Percentiles rank a stretch among this genome's conserved stretches.
Conservation (phyloP, 225 moss, liverwort and hornwort genomes). For the Physcomitrium patens region DNA sequence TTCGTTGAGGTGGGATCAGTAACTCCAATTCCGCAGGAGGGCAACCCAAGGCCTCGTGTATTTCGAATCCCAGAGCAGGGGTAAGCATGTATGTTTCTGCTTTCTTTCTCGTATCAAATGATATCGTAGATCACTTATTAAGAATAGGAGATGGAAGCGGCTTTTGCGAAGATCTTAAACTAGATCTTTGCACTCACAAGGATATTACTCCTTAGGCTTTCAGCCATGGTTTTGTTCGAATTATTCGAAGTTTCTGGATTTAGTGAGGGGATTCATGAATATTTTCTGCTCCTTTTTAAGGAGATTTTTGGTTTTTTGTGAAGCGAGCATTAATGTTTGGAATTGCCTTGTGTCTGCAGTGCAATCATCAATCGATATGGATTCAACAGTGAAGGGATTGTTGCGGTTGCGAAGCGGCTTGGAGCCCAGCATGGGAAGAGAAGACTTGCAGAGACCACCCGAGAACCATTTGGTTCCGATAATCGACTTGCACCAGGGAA, state of each 20-base stretch:
- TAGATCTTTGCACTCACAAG: background rate
- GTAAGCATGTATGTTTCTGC: slow-evolving; percentile 83
- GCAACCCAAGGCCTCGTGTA: slow-evolving; percentile 92
- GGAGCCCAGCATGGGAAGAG: slow-evolving; percentile 97
- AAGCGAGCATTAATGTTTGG: background rate
- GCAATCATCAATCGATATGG: slow-evolving; percentile 97
- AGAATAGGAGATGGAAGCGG: background rate
- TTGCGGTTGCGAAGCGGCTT: slow-evolving; percentile 94
- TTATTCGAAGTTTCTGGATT: background rate
- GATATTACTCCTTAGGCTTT: slow-evolving; percentile 12
- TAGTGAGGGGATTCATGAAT: background rate
- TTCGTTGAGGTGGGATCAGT: slow-evolving; percentile 98
- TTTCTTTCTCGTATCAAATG: slow-evolving; percentile 40
- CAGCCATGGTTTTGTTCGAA: background rate
- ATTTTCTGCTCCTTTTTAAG: background rate
- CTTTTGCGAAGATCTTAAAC: background rate
- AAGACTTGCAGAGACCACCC: slow-evolving; percentile 77
- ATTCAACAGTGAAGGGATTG: slow-evolving; percentile 97
- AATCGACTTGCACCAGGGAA: slow-evolving; percentile 70
- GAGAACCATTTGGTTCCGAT: slow-evolving; percentile 50
- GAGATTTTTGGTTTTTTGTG: no score
- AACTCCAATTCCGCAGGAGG: slow-evolving; percentile 95
- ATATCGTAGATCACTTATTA: background rate
- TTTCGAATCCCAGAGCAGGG: slow-evolving; percentile 90
- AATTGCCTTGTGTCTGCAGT: slow-evolving; percentile 34